These are phyloP conservation scores for Coriaria nepalensis DNA, from an alignment of 306 rosid genomes.

Conservation along the genomic window DNA sequence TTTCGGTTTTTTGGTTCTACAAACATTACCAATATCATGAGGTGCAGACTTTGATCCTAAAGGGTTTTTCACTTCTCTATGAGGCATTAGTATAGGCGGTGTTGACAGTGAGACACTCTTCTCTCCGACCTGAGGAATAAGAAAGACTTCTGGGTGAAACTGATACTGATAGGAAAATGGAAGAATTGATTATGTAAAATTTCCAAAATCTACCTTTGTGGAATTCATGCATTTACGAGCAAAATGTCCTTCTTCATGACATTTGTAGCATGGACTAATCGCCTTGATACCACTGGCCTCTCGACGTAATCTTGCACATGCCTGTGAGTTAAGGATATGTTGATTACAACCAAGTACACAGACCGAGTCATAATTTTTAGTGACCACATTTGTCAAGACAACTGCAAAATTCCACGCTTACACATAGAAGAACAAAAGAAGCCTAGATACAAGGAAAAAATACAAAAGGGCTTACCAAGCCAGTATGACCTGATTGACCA, in stretches of 20 bases:
- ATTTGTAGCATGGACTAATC: conserved; percentile 54
- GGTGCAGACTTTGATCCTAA: conserved; percentile 42
- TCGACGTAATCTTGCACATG: conserved; percentile 38
- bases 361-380: too few species aligned
- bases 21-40: conserved; percentile 30
- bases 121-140: conserved; percentile 37
- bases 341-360: too few species aligned
- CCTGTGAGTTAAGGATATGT: too few species aligned
- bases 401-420: too few species aligned
- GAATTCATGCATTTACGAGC: conserved; percentile 67
- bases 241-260: conserved; percentile 84
- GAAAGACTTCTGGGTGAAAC: too few species aligned
- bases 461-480: conserved; percentile 55
- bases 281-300: conserved; percentile 34
- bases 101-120: conserved; percentile 30
- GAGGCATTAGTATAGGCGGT: conserved; percentile 23
- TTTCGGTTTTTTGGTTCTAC: conserved; percentile 28
- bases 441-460: too few species aligned
- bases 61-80: conserved; percentile 28
- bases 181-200: too few species aligned
- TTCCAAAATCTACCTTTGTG: conserved; percentile 25
- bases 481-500: conserved; percentile 73
- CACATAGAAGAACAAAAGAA: neutral
- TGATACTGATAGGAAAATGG: too few species aligned
- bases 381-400: too few species aligned